Evolutionary conservation across 2,329 filamentous ascomycete species (phyloP).

Genomic region (Aspergillus versicolor): DNA sequence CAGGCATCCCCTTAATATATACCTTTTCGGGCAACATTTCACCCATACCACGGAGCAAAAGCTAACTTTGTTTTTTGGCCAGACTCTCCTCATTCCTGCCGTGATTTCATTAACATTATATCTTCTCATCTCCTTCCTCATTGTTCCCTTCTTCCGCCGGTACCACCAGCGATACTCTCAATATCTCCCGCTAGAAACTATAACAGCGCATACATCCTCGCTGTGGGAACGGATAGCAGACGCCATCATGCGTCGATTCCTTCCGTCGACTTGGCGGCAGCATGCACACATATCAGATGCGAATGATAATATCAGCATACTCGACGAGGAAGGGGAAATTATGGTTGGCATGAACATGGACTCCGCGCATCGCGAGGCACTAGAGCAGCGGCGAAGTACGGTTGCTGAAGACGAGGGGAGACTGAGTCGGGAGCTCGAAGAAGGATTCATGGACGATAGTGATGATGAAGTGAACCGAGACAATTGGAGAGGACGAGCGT

Average conservation of each 20-base stretch:
- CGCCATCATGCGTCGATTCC: conserved; percentile 43
- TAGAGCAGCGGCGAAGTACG: conserved; percentile 45
- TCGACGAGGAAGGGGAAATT: conserved; percentile 65
- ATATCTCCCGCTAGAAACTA: conserved; percentile 67
- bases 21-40: neutral
- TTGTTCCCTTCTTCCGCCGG: conserved; percentile 67
- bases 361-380: conserved; percentile 42
- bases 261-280: conserved; percentile 47
- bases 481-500: conserved; percentile 28
- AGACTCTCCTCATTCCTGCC: conserved; percentile 71
- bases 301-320: conserved; percentile 57
- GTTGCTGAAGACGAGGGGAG: conserved; percentile 50
- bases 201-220: conserved; percentile 53
- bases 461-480: conserved; percentile 53
- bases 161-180: conserved; percentile 71
- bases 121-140: conserved; percentile 62
- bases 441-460: conserved; percentile 72
- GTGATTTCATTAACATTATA: conserved; percentile 69
- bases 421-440: conserved; percentile 76
- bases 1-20: neutral
- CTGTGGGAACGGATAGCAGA: conserved; percentile 49
- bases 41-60: conserved; percentile 3
- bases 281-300: conserved; percentile 41
- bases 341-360: conserved; percentile 57
- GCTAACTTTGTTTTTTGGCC: neutral